These are phyloP conservation scores for Galerina marginata DNA, from an alignment of 768 basidiomycete species.

Conservation along the genomic window DNA sequence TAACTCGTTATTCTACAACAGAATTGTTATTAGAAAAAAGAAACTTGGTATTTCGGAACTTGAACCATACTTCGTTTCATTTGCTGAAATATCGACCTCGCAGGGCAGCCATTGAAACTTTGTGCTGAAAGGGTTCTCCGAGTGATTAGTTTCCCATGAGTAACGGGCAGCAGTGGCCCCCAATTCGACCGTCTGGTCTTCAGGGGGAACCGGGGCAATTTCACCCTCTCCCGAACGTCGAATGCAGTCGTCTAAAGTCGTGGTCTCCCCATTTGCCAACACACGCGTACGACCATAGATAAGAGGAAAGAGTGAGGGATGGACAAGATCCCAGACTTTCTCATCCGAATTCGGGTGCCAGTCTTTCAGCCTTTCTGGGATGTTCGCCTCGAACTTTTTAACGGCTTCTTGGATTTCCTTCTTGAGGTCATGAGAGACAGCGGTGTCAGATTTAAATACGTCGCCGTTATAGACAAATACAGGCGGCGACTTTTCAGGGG, in stretches of 20 bases:
- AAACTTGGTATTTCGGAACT: background rate
- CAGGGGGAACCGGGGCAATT: conserved; percentile 18
- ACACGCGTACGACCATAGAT: conserved; percentile 38
- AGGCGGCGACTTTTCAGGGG: conserved; percentile 13
- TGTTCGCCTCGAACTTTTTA: conserved; percentile 36
- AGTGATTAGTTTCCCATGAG: background rate
- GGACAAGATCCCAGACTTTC: conserved; percentile 50
- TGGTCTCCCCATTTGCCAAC: conserved; percentile 20
- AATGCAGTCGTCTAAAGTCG: conserved; percentile 28
- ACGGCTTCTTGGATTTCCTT: conserved; percentile 29
- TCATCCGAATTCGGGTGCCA: conserved; percentile 52
- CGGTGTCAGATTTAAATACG: conserved; percentile 38
- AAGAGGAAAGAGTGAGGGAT: conserved; percentile 49
- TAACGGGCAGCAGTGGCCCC: background rate
- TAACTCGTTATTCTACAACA: conserved; percentile 38
- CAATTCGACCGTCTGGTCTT: background rate
- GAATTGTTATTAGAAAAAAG: background rate
- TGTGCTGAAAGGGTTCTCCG: conserved; percentile 25
- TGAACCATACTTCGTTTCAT: conserved; percentile 23
- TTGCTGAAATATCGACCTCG: conserved; percentile 32
- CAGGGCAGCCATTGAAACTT: conserved; percentile 35
- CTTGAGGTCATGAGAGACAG: conserved; percentile 32
- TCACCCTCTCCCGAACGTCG: conserved; percentile 26
- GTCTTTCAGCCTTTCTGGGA: conserved; percentile 41
- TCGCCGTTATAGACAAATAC: conserved; percentile 31